Evolutionary conservation across 2,329 filamentous ascomycete genomes (phyloP).

Genomic region (Pseudogymnoascus sp.): DNA sequence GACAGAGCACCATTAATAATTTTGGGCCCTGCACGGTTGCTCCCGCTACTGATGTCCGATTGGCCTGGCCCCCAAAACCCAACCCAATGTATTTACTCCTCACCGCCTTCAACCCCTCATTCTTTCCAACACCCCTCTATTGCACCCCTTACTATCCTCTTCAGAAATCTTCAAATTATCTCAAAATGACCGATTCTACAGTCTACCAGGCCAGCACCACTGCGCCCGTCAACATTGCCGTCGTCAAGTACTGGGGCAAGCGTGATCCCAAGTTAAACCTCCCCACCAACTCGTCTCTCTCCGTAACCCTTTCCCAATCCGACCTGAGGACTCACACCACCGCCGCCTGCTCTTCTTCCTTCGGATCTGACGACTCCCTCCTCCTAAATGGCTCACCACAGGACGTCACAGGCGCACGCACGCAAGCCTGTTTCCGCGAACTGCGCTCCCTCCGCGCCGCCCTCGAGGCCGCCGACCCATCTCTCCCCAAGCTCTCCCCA

Average conservation of each 20-base stretch:
- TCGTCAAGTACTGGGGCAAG: constrained; percentile 99
- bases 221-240: constrained; percentile 94
- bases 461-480: constrained; percentile 62
- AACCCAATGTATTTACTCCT: constrained; percentile 1
- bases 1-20: constrained; percentile 2
- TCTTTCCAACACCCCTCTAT: background rate
- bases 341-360: constrained; percentile 74
- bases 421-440: constrained; percentile 88
- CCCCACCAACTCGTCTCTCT: constrained; percentile 94
- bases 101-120: constrained; percentile 7
- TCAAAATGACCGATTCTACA: constrained; percentile 27
- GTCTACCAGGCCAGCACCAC: constrained; percentile 92
- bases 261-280: constrained; percentile 89
- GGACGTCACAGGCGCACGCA: constrained; percentile 78
- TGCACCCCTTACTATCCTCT: background rate
- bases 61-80: background rate
- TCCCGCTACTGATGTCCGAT: constrained; percentile 7
- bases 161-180: background rate
- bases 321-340: constrained; percentile 95
- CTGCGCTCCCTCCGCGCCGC: constrained; percentile 67
- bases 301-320: constrained; percentile 87
- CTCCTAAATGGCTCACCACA: constrained; percentile 76
- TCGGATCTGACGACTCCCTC: constrained; percentile 59
- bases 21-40: constrained; percentile 7
- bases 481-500: constrained; percentile 71